phyloP scores from a whole-genome alignment of 345 rosid genomes.

The Eucalyptus sp. region DNA sequence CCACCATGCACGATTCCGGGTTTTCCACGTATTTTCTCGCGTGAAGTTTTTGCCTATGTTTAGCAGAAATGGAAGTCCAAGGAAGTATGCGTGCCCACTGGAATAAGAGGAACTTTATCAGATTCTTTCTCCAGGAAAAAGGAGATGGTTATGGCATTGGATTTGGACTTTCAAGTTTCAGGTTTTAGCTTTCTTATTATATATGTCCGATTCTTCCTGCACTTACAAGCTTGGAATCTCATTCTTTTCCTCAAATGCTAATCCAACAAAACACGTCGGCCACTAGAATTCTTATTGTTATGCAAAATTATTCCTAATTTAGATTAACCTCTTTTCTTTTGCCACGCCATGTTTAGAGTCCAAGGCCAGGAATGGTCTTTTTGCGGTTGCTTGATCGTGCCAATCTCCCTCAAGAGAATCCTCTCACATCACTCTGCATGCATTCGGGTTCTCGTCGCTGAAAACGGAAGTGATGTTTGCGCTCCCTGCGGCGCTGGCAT shows the following conservation, averaged over 20 bases:
- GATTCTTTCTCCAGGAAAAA: not conserved
- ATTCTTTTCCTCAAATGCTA: slow-evolving; percentile 22
- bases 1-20: not conserved
- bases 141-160: not conserved
- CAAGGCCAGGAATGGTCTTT: not conserved
- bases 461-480: slow-evolving; percentile 51
- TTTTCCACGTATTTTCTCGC: not conserved
- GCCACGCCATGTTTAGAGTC: not conserved
- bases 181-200: not conserved
- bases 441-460: slow-evolving; percentile 71
- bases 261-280: not conserved
- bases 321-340: not conserved
- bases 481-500: slow-evolving; percentile 3
- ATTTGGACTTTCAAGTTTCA: not conserved
- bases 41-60: not conserved
- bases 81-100: not conserved
- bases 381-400: not conserved
- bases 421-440: slow-evolving; percentile 31
- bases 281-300: not conserved
- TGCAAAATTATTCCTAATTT: slow-evolving; percentile 1
- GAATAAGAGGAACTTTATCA: not conserved
- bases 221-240: slow-evolving; percentile 27
- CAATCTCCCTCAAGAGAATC: not conserved
- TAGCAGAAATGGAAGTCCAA: not conserved
- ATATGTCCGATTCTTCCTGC: slow-evolving; percentile 19